A percentile compares a stretch with the other conserved stretches of the same genome.
Conservation (phyloP, 169 alveolate species). For the Plasmodium coatneyi region DNA sequence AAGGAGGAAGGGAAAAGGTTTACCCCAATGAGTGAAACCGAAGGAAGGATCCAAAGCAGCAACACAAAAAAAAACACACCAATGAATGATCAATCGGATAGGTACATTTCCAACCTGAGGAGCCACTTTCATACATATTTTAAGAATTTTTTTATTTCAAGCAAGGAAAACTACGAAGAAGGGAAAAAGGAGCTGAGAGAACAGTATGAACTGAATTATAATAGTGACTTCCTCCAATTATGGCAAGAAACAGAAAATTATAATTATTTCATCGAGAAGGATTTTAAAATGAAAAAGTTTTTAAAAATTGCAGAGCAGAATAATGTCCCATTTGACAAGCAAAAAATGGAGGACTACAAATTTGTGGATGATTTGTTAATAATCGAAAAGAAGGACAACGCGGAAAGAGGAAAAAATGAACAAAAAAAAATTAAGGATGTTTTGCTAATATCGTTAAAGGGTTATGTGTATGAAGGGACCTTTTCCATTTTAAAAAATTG, state of each 20-base stretch:
- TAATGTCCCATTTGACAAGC: slow-evolving; percentile 43
- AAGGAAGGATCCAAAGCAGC: neutral
- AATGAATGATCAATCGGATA: slow-evolving; percentile 26
- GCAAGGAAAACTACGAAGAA: slow-evolving; percentile 64
- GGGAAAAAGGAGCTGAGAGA: slow-evolving; percentile 56
- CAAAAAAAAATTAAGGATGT: slow-evolving; percentile 40
- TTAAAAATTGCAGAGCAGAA: slow-evolving; percentile 67
- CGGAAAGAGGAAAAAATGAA: neutral
- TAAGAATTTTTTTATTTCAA: slow-evolving; percentile 37
- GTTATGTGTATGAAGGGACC: slow-evolving; percentile 65
- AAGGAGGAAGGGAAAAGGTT: neutral
- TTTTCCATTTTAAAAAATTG: slow-evolving; percentile 53
- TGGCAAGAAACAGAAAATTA: slow-evolving; percentile 61
- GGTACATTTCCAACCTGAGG: slow-evolving; percentile 34
- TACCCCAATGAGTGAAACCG: neutral
- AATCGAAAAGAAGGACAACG: slow-evolving; percentile 37
- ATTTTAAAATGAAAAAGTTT: slow-evolving; percentile 48
- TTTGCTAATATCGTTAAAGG: slow-evolving; percentile 68
- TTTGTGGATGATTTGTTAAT: slow-evolving; percentile 66
- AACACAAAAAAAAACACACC: neutral
- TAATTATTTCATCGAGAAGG: slow-evolving; percentile 60
- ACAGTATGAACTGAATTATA: slow-evolving; percentile 40
- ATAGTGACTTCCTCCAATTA: slow-evolving; percentile 11
- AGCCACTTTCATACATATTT: slow-evolving; percentile 48
- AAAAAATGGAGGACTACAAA: slow-evolving; percentile 21